phyloP scores from a whole-genome alignment of 148 eudicot genomes.

The Rheum nobile region DNA sequence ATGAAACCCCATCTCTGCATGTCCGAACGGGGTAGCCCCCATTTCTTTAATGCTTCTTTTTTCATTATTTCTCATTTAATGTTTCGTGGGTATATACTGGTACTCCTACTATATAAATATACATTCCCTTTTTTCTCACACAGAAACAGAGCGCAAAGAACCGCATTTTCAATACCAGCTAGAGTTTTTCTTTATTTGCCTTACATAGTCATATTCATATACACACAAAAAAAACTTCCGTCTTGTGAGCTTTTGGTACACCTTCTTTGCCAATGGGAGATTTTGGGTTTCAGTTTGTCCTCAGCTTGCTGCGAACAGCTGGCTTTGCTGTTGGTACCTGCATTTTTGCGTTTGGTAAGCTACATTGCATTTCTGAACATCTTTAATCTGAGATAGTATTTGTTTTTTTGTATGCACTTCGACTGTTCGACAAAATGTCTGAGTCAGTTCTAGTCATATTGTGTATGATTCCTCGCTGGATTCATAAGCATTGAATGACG shows the following conservation, averaged over 20 bases:
- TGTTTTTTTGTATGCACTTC: not conserved
- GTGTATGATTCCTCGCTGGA: not conserved
- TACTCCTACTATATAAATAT: too few species aligned
- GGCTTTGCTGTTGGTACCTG: constrained; percentile 45
- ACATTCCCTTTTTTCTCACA: too few species aligned
- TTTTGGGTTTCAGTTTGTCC: constrained; percentile 13
- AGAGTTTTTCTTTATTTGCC: too few species aligned
- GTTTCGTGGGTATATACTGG: too few species aligned
- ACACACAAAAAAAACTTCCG: too few species aligned
- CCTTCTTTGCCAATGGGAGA: not conserved
- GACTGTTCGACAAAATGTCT: not conserved
- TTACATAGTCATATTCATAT: too few species aligned
- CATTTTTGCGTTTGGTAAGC: not conserved
- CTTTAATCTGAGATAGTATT: not conserved
- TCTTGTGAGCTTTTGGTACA: not conserved
- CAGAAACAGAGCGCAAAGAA: too few species aligned
- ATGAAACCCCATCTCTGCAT: too few species aligned
- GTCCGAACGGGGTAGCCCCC: too few species aligned
- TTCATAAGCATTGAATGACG: not conserved
- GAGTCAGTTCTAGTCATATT: not conserved
- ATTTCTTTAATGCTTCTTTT: too few species aligned
- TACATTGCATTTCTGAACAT: not conserved
- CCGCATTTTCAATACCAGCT: too few species aligned
- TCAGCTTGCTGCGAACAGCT: constrained; percentile 18
- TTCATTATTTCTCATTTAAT: too few species aligned